phyloP scores from a whole-genome alignment of 345 rosid species.

The Passiflora organensis region DNA sequence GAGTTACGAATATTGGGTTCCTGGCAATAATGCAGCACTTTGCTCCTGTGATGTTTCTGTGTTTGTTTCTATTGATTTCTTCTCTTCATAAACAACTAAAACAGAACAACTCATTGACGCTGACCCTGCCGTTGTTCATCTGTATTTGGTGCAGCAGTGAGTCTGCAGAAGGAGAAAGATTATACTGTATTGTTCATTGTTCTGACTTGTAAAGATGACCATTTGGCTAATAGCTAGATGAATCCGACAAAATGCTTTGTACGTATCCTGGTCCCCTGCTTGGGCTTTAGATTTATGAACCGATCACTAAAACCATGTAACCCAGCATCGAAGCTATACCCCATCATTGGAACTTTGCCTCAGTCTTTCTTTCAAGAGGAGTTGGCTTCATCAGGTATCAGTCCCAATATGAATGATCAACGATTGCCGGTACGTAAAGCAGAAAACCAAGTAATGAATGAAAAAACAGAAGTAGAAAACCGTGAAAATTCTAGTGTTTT shows the following conservation, averaged over 20 bases:
- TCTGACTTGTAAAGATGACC: no score
- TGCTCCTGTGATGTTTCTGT: not conserved
- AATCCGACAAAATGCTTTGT: conserved; percentile 18
- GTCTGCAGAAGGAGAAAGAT: not conserved
- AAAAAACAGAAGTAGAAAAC: no score
- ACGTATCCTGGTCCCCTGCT: conserved; percentile 14
- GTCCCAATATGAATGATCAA: no score
- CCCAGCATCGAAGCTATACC: no score
- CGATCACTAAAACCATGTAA: conserved; percentile 2
- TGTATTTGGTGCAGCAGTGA: not conserved
- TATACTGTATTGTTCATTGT: conserved; percentile 12
- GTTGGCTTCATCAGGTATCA: no score
- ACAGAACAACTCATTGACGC: conserved; percentile 18
- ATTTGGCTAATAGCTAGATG: no score
- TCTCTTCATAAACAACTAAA: not conserved
- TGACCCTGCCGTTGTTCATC: conserved; percentile 13
- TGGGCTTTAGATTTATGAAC: not conserved
- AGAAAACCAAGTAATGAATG: no score
- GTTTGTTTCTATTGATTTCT: not conserved
- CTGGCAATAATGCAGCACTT: not conserved
- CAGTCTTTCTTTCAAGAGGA: no score
- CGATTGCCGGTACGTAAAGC: no score
- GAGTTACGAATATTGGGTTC: not conserved
- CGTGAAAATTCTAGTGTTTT: no score
- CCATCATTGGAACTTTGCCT: no score